Evolutionary conservation across 345 rosid species (phyloP), one percentile per base, ranked within the genome.

Genomic region (Eucalyptus cloeziana): DNA sequence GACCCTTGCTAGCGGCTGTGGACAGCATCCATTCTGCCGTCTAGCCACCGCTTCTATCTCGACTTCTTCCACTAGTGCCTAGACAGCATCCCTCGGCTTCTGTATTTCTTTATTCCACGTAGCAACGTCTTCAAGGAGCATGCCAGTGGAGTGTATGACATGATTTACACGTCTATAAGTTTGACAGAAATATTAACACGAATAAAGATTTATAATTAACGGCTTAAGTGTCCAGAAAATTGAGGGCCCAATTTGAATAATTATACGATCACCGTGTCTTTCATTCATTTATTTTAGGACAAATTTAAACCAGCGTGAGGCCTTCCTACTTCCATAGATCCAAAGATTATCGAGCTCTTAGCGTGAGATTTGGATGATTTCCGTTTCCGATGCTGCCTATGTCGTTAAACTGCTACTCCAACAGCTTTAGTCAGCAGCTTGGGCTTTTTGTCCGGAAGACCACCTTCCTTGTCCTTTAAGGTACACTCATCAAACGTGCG

Each of bases 141-240:
- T 62, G 33, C 16, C 31, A 62, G 27, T 0, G 31, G n/a, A 6
- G 14, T 6, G 16, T 30, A 56, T 0, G 33, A 27, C 69, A 0
- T 6, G 0, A 30, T 62, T 0, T 62, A 30, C 33, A 3, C 24
- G 58, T 52, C 10, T 19, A 52, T 52, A 19, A 52, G 58, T 27
- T 5, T 58, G 64, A 25, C 64, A 1, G 64, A 25, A 58, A 58
- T 58, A 13, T 30, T 27, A 0, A 62, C 31, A 30, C 31, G 33
- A 30, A 62, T 17, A 62, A 13, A 30, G 4, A 30, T 30, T 10
- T 7, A 62, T 62, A 13, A n/a, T 7, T 27, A 30, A 62, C 2
- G 17, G 17, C 19, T 62, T 13, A 62, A 62, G 33, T 30, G 17
- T 30, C 33, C 17, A 30, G 4, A 62, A 62, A 30, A 62, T 13